These are phyloP conservation scores for Sugiyamaella japonica DNA, from an alignment of 1,139 yeast species.

Conservation along the genomic window DNA sequence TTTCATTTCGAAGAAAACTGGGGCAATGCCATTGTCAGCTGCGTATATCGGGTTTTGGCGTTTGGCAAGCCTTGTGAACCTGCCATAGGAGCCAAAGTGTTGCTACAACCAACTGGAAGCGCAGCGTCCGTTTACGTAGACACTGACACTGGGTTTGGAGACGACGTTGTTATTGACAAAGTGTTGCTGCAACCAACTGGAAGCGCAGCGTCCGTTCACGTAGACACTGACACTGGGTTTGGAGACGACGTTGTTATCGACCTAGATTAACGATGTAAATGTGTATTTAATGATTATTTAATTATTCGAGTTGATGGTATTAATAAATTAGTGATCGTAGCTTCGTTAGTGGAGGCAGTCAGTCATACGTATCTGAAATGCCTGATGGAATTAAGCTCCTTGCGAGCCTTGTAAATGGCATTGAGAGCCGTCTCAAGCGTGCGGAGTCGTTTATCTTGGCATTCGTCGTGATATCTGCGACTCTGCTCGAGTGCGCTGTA, in stretches of 20 bases:
- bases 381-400: slow-evolving; percentile 29
- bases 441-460: slow-evolving; percentile 30
- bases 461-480: slow-evolving; percentile 39
- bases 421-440: slow-evolving; percentile 36
- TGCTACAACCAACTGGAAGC: not conserved
- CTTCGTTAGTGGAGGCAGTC: not conserved
- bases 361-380: slow-evolving; percentile 23
- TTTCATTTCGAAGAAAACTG: slow-evolving; percentile 38
- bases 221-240: slow-evolving; percentile 21
- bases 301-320: not conserved
- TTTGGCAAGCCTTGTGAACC: slow-evolving; percentile 31
- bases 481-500: slow-evolving; percentile 49
- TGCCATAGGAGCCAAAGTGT: not conserved
- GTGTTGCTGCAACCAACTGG: not conserved
- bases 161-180: slow-evolving; percentile 16
- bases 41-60: slow-evolving; percentile 39
- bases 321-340: slow-evolving; percentile 9
- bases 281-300: slow-evolving; percentile 1
- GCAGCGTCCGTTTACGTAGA: slow-evolving; percentile 2
- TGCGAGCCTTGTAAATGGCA: slow-evolving; percentile 37
- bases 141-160: slow-evolving; percentile 23
- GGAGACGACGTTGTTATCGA: slow-evolving; percentile 20
- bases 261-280: slow-evolving; percentile 1
- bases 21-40: slow-evolving; percentile 39
- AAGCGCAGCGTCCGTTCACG: not conserved